Percentiles rank a stretch among this genome's conserved stretches.
phyloP scores from a whole-genome alignment of 2,329 filamentous ascomycete species.

The Aspergillus eucalypticola region DNA sequence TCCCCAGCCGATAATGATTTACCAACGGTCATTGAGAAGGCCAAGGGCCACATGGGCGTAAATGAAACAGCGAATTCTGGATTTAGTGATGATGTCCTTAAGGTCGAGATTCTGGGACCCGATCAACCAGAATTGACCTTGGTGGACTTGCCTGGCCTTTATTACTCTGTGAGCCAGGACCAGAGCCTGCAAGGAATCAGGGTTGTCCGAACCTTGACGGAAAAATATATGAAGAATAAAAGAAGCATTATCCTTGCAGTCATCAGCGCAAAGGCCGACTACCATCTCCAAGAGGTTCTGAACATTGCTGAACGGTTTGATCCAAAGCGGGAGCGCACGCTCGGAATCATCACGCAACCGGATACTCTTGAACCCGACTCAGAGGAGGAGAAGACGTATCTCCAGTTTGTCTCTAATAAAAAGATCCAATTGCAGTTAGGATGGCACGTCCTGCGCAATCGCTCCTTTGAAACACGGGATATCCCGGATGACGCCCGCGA shows the following conservation, averaged over 20 bases:
- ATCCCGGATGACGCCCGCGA: constrained; percentile 31
- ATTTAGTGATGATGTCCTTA: constrained; percentile 52
- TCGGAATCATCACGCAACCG: constrained; percentile 53
- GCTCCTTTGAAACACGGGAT: constrained; percentile 39
- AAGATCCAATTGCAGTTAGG: constrained; percentile 47
- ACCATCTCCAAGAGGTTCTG: constrained; percentile 60
- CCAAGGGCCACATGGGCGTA: constrained; percentile 55
- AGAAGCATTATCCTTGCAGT: constrained; percentile 63
- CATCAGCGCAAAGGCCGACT: constrained; percentile 52
- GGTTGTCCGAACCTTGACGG: constrained; percentile 52
- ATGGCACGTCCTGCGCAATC: constrained; percentile 53
- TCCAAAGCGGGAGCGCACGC: constrained; percentile 30
- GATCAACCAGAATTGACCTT: constrained; percentile 62
- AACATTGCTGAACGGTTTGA: constrained; percentile 46
- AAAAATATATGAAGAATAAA: constrained; percentile 57
- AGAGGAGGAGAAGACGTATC: constrained; percentile 36
- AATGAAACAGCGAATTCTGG: constrained; percentile 18
- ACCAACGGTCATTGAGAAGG: constrained; percentile 52
- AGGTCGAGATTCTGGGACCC: constrained; percentile 61
- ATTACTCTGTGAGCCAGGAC: constrained; percentile 55
- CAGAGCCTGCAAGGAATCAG: constrained; percentile 55
- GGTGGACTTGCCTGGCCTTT: constrained; percentile 63
- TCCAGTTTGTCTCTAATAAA: constrained; percentile 44
- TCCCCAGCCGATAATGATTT: constrained; percentile 35
- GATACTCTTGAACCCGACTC: constrained; percentile 42